Percentiles rank a stretch among this genome's conserved stretches.
Conservation (phyloP, 2,329 filamentous ascomycete species). For the Colletotrichum lupini region DNA sequence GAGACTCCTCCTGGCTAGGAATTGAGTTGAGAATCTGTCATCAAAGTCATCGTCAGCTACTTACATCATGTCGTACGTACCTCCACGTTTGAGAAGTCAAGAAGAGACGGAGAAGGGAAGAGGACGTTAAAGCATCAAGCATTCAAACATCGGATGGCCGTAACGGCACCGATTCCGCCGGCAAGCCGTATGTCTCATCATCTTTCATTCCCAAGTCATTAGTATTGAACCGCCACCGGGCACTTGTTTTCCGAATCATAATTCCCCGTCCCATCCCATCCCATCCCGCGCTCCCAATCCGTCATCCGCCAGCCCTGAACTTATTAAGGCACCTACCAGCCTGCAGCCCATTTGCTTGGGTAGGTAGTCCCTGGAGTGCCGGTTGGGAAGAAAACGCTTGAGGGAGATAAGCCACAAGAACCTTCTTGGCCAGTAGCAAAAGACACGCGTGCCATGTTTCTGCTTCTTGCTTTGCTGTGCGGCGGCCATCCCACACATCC, state of each 20-base stretch:
- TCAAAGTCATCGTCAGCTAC: background rate
- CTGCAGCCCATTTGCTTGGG: background rate
- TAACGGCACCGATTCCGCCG: constrained; percentile 10
- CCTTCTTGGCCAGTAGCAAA: background rate
- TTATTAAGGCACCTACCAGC: background rate
- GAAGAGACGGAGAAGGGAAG: background rate
- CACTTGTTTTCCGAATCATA: background rate
- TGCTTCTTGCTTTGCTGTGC: background rate
- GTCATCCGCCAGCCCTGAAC: constrained; percentile 1
- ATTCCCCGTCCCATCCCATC: background rate
- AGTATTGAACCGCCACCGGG: background rate
- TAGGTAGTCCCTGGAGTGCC: background rate
- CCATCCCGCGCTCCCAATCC: background rate
- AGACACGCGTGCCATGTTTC: background rate
- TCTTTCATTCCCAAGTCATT: background rate
- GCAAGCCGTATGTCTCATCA: background rate
- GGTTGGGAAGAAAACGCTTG: background rate
- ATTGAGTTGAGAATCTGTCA: background rate
- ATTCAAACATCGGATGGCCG: constrained; percentile 1
- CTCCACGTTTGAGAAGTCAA: constrained; percentile 10
- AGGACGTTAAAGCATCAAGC: background rate
- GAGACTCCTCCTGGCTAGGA: no score
- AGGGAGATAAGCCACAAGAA: background rate
- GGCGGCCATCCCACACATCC: constrained; percentile 8
- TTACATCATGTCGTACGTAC: constrained; percentile 26